Conservation (phyloP, 441 rosid species). For the Syzygium syzygioides region DNA sequence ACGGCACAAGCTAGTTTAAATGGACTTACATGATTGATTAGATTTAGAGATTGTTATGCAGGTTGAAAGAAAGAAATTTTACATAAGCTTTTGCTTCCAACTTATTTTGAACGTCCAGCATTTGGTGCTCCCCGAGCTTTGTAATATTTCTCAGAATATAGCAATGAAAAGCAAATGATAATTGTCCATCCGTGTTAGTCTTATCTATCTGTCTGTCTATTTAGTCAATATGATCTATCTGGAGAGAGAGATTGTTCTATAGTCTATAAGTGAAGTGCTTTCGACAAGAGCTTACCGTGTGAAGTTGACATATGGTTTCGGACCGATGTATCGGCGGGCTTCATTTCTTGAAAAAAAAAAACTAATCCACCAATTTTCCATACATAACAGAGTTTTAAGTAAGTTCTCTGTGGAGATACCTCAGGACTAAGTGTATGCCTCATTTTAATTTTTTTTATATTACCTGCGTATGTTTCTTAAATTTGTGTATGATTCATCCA, state of each 20-base stretch:
- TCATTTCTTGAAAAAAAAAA: neutral
- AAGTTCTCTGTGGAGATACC: neutral
- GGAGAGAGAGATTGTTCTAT: neutral
- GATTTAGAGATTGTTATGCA: neutral
- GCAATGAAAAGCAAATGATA: neutral
- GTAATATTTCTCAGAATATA: neutral
- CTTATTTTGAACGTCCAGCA: neutral
- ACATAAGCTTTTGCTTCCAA: neutral
- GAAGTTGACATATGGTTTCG: neutral
- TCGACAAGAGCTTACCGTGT: neutral
- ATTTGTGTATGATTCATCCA: neutral
- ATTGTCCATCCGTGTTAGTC: neutral
- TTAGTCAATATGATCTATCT: neutral
- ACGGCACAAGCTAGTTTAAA: neutral
- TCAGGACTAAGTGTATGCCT: neutral
- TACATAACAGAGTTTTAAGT: neutral
- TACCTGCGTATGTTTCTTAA: neutral
- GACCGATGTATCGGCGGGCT: neutral
- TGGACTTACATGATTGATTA: neutral
- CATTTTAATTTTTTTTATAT: neutral
- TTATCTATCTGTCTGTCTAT: neutral
- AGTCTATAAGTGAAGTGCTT: neutral
- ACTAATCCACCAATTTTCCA: neutral
- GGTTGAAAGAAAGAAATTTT: neutral
- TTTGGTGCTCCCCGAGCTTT: neutral